Conservation (phyloP, 108 stramenopile genomes). For the Stephanodiscus triporus region DNA sequence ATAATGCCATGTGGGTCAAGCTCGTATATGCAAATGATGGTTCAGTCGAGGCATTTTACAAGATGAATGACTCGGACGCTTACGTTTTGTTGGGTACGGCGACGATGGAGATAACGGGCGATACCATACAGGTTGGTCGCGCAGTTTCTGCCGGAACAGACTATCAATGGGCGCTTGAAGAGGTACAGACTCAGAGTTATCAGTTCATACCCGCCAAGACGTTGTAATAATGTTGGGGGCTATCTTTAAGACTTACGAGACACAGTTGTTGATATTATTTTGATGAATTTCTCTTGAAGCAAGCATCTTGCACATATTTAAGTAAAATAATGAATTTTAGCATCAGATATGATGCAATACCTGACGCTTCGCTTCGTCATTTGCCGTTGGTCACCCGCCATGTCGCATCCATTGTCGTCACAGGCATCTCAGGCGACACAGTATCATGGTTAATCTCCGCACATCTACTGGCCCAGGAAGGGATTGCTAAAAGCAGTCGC, state of each 20-base stretch:
- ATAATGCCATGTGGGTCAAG: constrained; percentile 15
- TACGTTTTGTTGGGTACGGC: not conserved
- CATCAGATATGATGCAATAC: too few species aligned
- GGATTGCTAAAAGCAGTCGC: constrained; percentile 1
- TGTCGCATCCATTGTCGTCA: too few species aligned
- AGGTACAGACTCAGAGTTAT: not conserved
- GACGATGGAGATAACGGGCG: not conserved
- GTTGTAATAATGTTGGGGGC: too few species aligned
- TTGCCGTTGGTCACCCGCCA: too few species aligned
- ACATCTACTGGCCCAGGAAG: constrained; percentile 23
- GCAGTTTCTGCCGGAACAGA: constrained; percentile 2
- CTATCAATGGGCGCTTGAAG: constrained; percentile 4
- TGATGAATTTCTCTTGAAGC: too few species aligned
- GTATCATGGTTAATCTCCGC: constrained; percentile 42
- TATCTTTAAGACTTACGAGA: too few species aligned
- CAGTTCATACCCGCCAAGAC: not conserved
- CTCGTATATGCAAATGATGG: not conserved
- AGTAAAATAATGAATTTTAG: too few species aligned
- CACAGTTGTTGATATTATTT: too few species aligned
- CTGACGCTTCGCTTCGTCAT: too few species aligned
- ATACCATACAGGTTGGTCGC: not conserved
- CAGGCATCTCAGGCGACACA: too few species aligned
- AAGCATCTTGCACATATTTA: too few species aligned
- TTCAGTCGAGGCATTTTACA: not conserved
- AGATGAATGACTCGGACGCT: not conserved